Base-by-base conservation (phyloP, 202 grass and related monocot species). In the Zoysia matrella region DNA sequence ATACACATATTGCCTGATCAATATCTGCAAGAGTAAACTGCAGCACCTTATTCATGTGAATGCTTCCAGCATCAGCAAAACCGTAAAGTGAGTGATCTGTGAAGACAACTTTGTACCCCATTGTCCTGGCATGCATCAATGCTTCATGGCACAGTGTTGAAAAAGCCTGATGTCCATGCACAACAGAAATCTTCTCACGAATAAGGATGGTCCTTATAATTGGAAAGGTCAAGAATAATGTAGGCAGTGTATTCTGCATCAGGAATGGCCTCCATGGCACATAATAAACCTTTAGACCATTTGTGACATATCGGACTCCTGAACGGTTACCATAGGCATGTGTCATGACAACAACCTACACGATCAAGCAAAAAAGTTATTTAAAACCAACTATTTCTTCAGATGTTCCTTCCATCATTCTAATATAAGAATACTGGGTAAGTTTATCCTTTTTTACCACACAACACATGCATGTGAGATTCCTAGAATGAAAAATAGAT, bases 1-100 rank as follows among this genome's bases (percentile, higher is more conserved):
- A 94, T 22, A 97, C 94, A 77, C 94, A 94, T 86, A 97, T 97
- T 75, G 92, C 94, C 54, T 92, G 92, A 78, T 92, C 88, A 87
- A 94, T 91, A 90, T 97, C 94, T 67, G 94, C 89, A 84, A 94
- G 84, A 47, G 94, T 94, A 84, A 97, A 97, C 80, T 97, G 91
- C 69, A 94, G 90, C 57, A 97, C 86, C 86, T 97, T 97, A 88
- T 97, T 94, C 94, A 97, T 97, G 86, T 94, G 94, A 88, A 97
- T 97, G 74, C 91, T 92, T 86, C 92, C 94, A 69, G 78, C 89
- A 82, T 97, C 94, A 51, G 89, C 89, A 87, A 97, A 97, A 76
- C 92, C 89, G 67, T 97, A 97, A 47, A 97, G 90, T 45, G 91
- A 97, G 83, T 97, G 94, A 83, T 97, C 91, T 72, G 94, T 97